Evolutionary conservation across 2,329 filamentous ascomycete genomes (phyloP).

Genomic region (Aspergillus proliferans): DNA sequence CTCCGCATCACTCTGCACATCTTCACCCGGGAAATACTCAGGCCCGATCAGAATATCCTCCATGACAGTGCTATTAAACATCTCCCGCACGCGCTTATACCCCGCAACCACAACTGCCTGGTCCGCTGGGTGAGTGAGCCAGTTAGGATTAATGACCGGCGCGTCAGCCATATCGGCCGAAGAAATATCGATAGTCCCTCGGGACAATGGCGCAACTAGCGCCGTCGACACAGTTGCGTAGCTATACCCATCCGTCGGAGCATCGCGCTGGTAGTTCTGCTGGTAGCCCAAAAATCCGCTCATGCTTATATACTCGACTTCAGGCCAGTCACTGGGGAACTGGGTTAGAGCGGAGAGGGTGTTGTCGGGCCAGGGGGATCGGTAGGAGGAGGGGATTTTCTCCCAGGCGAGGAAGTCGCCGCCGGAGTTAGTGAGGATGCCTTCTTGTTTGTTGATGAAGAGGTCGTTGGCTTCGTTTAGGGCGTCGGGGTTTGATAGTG

Average conservation of each 20-base stretch:
- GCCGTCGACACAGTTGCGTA: constrained; percentile 28
- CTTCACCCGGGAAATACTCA: constrained; percentile 31
- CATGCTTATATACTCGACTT: constrained; percentile 22
- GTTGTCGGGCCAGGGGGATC: constrained; percentile 6
- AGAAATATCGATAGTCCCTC: constrained; percentile 41
- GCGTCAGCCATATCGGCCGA: constrained; percentile 26
- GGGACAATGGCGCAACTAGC: constrained; percentile 37
- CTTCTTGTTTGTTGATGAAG: constrained; percentile 12
- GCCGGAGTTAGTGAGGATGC: constrained; percentile 5
- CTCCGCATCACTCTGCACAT: constrained; percentile 34
- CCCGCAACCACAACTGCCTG: constrained; percentile 37
- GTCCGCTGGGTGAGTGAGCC: constrained; percentile 37
- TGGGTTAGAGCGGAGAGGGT: constrained; percentile 7
- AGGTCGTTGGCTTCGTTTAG: constrained; percentile 10
- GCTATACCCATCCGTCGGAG: constrained; percentile 25
- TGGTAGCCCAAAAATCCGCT: constrained; percentile 13
- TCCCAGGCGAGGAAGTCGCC: constrained; percentile 16
- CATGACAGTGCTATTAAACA: constrained; percentile 21
- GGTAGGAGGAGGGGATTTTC: constrained; percentile 12
- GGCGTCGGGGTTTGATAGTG: neutral
- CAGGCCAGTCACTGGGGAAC: constrained; percentile 25
- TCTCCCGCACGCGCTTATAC: constrained; percentile 38
- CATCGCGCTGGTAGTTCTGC: constrained; percentile 9
- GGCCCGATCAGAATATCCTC: constrained; percentile 22
- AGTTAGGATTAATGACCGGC: constrained; percentile 43